Evolutionary conservation across 2,329 filamentous ascomycete genomes (phyloP).

Genomic region (Microdochium paspali): DNA sequence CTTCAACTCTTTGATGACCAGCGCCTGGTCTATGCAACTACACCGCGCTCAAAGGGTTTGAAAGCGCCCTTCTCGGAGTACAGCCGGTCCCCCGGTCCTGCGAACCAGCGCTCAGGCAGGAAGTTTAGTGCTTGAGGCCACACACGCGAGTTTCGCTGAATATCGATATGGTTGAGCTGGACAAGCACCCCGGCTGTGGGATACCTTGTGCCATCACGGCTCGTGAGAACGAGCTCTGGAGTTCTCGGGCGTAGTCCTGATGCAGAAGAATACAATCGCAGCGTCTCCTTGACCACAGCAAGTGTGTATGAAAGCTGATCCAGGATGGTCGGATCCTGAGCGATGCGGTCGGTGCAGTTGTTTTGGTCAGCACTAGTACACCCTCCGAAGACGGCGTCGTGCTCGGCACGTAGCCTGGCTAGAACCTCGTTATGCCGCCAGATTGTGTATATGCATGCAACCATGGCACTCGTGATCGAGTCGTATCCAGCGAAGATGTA

Average conservation of each 20-base stretch:
- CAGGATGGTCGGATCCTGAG: conserved; percentile 12
- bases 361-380: conserved; percentile 13
- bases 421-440: conserved; percentile 19
- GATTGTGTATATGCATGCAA: conserved; percentile 18
- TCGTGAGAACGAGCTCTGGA: conserved; percentile 26
- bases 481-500: conserved; percentile 30
- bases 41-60: conserved; percentile 45
- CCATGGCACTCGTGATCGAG: conserved; percentile 23
- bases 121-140: conserved; percentile 35
- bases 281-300: conserved; percentile 26
- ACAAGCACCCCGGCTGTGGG: conserved; percentile 34
- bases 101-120: conserved; percentile 36
- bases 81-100: conserved; percentile 20
- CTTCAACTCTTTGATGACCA: conserved; percentile 17
- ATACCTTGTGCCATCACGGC: conserved; percentile 31
- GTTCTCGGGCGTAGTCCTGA: conserved; percentile 29
- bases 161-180: conserved; percentile 24
- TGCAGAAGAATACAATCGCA: conserved; percentile 29
- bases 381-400: conserved; percentile 21
- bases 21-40: conserved; percentile 46
- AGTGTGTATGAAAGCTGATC: conserved; percentile 24
- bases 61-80: conserved; percentile 34
- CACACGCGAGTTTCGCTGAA: conserved; percentile 27
- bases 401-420: conserved; percentile 23
- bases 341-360: conserved; percentile 2